These are phyloP conservation scores for Cyamopsis tetragonoloba DNA, from an alignment of 306 rosid species.

Conservation along the genomic window DNA sequence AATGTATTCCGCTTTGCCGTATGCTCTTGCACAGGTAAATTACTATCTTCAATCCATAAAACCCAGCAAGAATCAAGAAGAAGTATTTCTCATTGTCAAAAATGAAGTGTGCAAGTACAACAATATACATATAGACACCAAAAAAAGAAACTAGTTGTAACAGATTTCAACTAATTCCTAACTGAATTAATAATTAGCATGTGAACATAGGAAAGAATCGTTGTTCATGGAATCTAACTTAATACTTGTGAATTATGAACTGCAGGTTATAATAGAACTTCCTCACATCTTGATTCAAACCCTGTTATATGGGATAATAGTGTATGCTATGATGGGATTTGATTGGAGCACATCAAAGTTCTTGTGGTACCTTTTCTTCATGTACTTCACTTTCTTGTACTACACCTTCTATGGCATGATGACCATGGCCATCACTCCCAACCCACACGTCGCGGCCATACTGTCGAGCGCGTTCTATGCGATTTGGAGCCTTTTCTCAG, in stretches of 20 bases:
- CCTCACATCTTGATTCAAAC: slow-evolving; percentile 66
- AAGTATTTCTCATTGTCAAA: too few relatives aligned
- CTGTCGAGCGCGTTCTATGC: slow-evolving; percentile 59
- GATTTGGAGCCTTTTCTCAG: slow-evolving; percentile 77
- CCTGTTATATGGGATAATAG: slow-evolving; percentile 55
- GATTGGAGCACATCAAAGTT: slow-evolving; percentile 67
- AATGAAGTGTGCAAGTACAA: too few relatives aligned
- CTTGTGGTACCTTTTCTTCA: slow-evolving; percentile 76
- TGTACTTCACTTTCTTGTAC: slow-evolving; percentile 68
- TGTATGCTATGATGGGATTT: slow-evolving; percentile 75
- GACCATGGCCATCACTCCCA: slow-evolving; percentile 72
- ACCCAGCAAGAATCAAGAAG: not conserved
- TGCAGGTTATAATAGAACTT: slow-evolving; percentile 68
- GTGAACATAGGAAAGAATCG: not conserved
- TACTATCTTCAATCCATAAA: not conserved
- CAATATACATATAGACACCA: too few relatives aligned
- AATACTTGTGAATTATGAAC: not conserved
- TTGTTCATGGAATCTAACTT: not conserved
- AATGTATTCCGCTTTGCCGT: slow-evolving; percentile 74
- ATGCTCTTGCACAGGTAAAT: slow-evolving; percentile 66
- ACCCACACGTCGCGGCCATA: slow-evolving; percentile 56
- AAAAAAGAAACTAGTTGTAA: too few relatives aligned
- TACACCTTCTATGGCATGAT: slow-evolving; percentile 82
- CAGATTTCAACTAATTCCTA: too few relatives aligned
- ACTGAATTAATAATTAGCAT: too few relatives aligned